These are phyloP conservation scores for Dysphania ambrosioides DNA, from an alignment of 148 eudicot genomes.

Conservation along the genomic window DNA sequence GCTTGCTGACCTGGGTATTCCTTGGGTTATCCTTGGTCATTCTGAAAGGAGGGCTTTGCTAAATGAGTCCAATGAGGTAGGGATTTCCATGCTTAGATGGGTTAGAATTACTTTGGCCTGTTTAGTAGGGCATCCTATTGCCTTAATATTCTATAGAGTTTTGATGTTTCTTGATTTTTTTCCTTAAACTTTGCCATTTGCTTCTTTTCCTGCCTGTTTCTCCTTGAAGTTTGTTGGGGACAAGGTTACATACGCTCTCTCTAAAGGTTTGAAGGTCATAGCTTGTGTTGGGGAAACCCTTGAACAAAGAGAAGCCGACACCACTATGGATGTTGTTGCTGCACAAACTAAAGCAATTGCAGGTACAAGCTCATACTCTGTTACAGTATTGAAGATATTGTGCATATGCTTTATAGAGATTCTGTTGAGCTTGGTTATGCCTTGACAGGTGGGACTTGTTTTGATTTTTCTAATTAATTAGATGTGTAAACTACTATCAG, in stretches of 20 bases:
- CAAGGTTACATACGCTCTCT: slow-evolving; percentile 86
- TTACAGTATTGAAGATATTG: background rate
- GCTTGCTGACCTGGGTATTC: slow-evolving; percentile 70
- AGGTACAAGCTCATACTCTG: slow-evolving; percentile 34
- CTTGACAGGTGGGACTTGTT: background rate
- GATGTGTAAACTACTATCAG: background rate
- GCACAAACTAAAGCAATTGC: slow-evolving; percentile 91
- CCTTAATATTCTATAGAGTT: background rate
- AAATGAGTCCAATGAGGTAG: slow-evolving; percentile 74
- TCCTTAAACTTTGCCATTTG: background rate
- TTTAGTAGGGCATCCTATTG: background rate
- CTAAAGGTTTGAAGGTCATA: slow-evolving; percentile 83
- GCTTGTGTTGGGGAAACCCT: slow-evolving; percentile 97
- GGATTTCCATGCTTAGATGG: background rate
- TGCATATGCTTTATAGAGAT: background rate
- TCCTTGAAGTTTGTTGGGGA: slow-evolving; percentile 76
- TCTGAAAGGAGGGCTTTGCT: slow-evolving; percentile 76
- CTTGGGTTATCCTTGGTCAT: slow-evolving; percentile 94
- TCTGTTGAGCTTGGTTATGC: background rate
- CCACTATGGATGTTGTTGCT: slow-evolving; percentile 83
- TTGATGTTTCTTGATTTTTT: background rate
- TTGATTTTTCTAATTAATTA: background rate
- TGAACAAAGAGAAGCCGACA: slow-evolving; percentile 89
- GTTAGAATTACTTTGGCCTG: background rate
- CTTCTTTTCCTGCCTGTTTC: background rate